A percentile compares a stretch with the other conserved stretches of the same genome.
Evolutionary conservation across 192 early-diverging fungal species (phyloP).

Genomic region (Mortierella claussenii): DNA sequence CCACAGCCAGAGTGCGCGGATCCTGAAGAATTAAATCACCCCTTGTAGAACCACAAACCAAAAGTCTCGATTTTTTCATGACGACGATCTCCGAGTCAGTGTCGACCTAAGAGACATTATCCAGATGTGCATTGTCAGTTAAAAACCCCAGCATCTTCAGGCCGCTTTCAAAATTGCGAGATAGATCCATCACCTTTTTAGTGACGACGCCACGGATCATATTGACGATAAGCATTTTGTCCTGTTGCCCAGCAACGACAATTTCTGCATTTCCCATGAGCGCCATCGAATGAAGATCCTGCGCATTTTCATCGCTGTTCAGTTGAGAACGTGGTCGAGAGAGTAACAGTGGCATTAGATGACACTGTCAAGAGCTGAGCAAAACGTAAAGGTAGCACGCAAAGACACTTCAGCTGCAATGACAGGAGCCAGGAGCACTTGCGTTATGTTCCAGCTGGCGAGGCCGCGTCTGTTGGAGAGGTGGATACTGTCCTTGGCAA

Average conservation of each 20-base stretch:
- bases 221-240: constrained; percentile 63
- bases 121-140: neutral
- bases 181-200: constrained; percentile 54
- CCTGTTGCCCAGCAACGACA: constrained; percentile 67
- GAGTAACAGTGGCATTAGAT: too few relatives aligned
- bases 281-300: constrained; percentile 67
- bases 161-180: too few relatives aligned
- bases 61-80: constrained; percentile 70
- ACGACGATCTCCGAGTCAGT: constrained; percentile 64
- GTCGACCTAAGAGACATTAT: constrained; percentile 43
- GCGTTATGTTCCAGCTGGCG: constrained; percentile 66
- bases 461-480: constrained; percentile 66
- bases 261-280: constrained; percentile 66
- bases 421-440: too few relatives aligned
- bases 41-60: constrained; percentile 71
- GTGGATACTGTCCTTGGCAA: constrained; percentile 69
- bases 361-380: too few relatives aligned
- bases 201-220: constrained; percentile 57
- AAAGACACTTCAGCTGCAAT: too few relatives aligned
- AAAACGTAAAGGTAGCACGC: too few relatives aligned
- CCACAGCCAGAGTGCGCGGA: constrained; percentile 67
- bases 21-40: constrained; percentile 77
- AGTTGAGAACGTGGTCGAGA: too few relatives aligned
- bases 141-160: neutral
- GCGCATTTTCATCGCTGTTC: constrained; percentile 58